Percentiles rank a stretch among this genome's conserved stretches.
Conservation (phyloP, 805 yeast genomes). For the Candida yuanshanica region DNA sequence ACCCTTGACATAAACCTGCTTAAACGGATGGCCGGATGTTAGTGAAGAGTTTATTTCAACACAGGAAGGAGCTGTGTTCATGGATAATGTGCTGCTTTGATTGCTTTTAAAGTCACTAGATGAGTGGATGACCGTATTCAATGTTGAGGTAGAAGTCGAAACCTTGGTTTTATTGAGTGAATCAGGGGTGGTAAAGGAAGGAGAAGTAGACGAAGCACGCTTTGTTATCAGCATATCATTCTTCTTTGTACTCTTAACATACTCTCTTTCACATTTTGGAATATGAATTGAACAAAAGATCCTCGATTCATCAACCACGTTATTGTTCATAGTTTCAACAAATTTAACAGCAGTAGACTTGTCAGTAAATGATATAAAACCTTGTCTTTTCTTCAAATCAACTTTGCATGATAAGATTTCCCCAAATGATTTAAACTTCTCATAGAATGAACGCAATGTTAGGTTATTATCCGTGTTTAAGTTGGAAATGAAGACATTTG, state of each 20-base stretch:
- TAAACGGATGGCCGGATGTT: constrained; percentile 7
- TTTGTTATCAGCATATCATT: background rate
- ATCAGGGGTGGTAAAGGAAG: background rate
- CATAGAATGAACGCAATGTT: constrained; percentile 43
- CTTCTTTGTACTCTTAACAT: too few species aligned
- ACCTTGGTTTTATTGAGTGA: background rate
- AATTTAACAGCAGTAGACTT: constrained; percentile 29
- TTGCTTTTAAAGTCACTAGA: background rate
- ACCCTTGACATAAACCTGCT: constrained; percentile 41
- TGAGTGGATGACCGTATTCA: constrained; percentile 3
- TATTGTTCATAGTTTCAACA: constrained; percentile 27
- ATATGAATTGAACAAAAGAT: constrained; percentile 37
- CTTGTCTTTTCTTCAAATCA: constrained; percentile 32
- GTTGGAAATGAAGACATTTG: constrained; percentile 46
- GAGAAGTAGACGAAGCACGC: background rate
- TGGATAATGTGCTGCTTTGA: background rate
- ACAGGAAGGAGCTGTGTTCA: background rate
- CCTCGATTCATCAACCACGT: constrained; percentile 24
- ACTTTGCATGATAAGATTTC: constrained; percentile 38
- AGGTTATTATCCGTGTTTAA: constrained; percentile 25
- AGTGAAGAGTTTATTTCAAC: background rate
- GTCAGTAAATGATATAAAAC: constrained; percentile 34
- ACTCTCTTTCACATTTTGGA: constrained; percentile 19
- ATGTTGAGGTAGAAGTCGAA: constrained; percentile 2
- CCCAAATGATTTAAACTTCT: constrained; percentile 43